phyloP scores from a whole-genome alignment of 2,329 filamentous ascomycete genomes.

The Fusarium tanahbumbuense region DNA sequence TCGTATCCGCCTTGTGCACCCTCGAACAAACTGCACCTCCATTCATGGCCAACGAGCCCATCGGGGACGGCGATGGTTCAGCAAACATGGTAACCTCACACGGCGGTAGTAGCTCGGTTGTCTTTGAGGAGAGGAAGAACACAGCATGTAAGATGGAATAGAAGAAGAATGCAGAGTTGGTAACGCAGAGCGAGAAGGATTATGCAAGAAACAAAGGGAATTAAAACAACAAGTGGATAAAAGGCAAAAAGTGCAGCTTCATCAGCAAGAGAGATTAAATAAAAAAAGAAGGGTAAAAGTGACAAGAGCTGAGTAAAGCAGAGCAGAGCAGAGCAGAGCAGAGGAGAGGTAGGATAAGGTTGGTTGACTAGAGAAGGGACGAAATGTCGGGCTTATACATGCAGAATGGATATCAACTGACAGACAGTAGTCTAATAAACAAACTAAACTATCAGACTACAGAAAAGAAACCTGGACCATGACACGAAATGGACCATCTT shows the following conservation, averaged over 20 bases:
- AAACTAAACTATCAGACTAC: constrained; percentile 15
- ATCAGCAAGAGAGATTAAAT: not conserved
- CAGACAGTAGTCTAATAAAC: not conserved
- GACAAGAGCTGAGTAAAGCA: constrained; percentile 16
- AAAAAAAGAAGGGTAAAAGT: not conserved
- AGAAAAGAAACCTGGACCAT: constrained; percentile 7
- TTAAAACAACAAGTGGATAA: not conserved
- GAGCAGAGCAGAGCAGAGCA: constrained; percentile 14
- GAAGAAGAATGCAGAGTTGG: not conserved
- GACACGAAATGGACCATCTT: constrained; percentile 13
- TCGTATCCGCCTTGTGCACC: constrained; percentile 17
- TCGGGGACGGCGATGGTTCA: constrained; percentile 27
- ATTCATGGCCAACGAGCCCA: constrained; percentile 20
- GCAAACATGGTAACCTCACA: constrained; percentile 29
- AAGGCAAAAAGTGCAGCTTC: constrained; percentile 9
- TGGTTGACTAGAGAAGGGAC: constrained; percentile 6
- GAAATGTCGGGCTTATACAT: constrained; percentile 29
- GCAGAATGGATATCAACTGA: constrained; percentile 9
- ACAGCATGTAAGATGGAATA: constrained; percentile 1
- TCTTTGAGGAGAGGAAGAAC: constrained; percentile 9
- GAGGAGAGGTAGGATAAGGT: not conserved
- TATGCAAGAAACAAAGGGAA: not conserved
- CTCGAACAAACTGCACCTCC: constrained; percentile 1
- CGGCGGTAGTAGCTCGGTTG: constrained; percentile 14
- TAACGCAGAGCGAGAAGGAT: not conserved